Evolutionary conservation across 345 rosid genomes (phyloP).

Genomic region (Brassica incana): DNA sequence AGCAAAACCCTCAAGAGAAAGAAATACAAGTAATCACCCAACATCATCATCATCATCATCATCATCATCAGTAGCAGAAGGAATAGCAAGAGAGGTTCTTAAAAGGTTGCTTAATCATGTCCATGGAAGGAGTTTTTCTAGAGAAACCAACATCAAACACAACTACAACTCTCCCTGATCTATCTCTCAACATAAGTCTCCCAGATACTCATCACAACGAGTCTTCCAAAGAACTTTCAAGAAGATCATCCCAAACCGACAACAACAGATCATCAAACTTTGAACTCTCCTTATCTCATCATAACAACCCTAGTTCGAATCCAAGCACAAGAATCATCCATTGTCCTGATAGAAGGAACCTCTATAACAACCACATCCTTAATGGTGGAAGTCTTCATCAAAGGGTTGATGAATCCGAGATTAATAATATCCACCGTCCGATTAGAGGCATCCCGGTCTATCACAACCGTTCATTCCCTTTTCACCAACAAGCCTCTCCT

Average conservation of each 20-base stretch:
- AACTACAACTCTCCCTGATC: slow-evolving; percentile 52
- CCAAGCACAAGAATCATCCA: slow-evolving; percentile 32
- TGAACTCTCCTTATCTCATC: slow-evolving; percentile 40
- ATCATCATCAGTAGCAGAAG: not conserved
- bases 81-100: not conserved
- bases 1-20: slow-evolving; percentile 26
- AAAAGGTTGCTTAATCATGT: slow-evolving; percentile 36
- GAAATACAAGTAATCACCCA: slow-evolving; percentile 9
- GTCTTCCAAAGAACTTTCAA: slow-evolving; percentile 26
- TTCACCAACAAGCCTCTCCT: slow-evolving; percentile 53
- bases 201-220: slow-evolving; percentile 44
- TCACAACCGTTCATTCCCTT: slow-evolving; percentile 70
- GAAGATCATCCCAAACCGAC: slow-evolving; percentile 28
- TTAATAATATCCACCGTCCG: slow-evolving; percentile 52
- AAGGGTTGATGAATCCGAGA: slow-evolving; percentile 36
- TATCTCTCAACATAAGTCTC: slow-evolving; percentile 70
- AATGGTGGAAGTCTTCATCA: slow-evolving; percentile 26
- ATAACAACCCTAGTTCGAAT: slow-evolving; percentile 9
- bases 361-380: slow-evolving; percentile 33
- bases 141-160: slow-evolving; percentile 51
- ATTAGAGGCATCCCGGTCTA: slow-evolving; percentile 82
- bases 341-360: slow-evolving; percentile 34
- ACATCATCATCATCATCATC: not conserved
- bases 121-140: slow-evolving; percentile 56
- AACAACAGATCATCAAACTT: slow-evolving; percentile 36